Evolutionary conservation across 1,139 yeast species (phyloP).

Genomic region (Protomyces arabidopsidicola): DNA sequence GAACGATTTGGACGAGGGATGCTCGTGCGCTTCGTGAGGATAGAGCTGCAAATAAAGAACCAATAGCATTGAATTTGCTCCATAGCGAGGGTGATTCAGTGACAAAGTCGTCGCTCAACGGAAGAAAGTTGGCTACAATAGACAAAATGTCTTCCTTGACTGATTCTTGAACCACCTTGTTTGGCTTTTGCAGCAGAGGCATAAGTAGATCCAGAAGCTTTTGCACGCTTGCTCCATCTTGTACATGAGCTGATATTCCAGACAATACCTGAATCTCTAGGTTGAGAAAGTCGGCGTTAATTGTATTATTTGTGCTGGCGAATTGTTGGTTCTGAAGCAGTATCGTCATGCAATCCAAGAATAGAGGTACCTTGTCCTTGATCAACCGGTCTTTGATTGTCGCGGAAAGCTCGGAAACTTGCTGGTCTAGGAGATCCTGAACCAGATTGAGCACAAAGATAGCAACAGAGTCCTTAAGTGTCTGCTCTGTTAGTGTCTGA

Average conservation of each 20-base stretch:
- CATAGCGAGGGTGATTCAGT: conserved; percentile 53
- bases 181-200: conserved; percentile 52
- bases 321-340: conserved; percentile 16
- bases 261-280: conserved; percentile 20
- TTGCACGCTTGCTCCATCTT: conserved; percentile 18
- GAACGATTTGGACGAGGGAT: conserved; percentile 57
- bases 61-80: conserved; percentile 52
- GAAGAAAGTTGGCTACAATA: conserved; percentile 53
- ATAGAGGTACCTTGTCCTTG: conserved; percentile 10
- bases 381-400: not conserved
- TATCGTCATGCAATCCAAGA: conserved; percentile 9
- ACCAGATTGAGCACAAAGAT: conserved; percentile 26
- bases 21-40: conserved; percentile 58
- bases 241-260: conserved; percentile 23
- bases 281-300: conserved; percentile 22
- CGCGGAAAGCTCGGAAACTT: not conserved
- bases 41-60: conserved; percentile 57
- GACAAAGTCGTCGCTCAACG: conserved; percentile 45
- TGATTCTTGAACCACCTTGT: conserved; percentile 49
- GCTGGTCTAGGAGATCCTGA: conserved; percentile 17
- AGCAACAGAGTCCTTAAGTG: conserved; percentile 28
- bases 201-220: conserved; percentile 27
- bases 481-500: conserved; percentile 44
- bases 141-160: conserved; percentile 59
- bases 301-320: conserved; percentile 16